Evolutionary conservation across 2,329 filamentous ascomycete genomes (phyloP), one percentile per base, ranked within the genome.

Genomic region (Fusarium acutatum): DNA sequence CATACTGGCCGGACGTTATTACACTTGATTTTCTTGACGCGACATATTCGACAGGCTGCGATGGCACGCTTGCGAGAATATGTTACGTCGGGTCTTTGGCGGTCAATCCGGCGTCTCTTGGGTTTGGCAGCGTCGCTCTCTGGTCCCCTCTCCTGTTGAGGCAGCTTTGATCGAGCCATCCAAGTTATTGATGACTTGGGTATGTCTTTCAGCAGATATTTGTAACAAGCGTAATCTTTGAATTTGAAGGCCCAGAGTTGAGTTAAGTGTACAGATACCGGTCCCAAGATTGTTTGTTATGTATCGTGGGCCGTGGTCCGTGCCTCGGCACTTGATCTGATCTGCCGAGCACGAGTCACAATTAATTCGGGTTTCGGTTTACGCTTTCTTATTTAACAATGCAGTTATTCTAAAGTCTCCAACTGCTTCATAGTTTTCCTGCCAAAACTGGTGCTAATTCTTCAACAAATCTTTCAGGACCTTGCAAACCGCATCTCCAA

Each of bases 401-500:
- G 43, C 12, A 10, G 24, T 20, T 14, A 12, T 14, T 46, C 8
- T 46, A 1, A 28, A 15, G 18, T 28, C 24, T 46, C 8, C 24
- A 28, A 3, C 12, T 24, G 10, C 17, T 26, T 43, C 15, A 11
- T 28, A 3, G 15, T 14, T 9, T 0, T 14, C 5, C 4, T 12
- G 12, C 15, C 5, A 22, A 3, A 1, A 2, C 4, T 3, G 13
- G 3, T 22, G 6, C 4, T 46, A 28, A 15, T 43, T 17, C 44
- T 52, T 26, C 18, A 60, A 34, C 7, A 60, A 10, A 10, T 22
- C 11, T 4, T 22, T 4, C 5, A 67, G n/a, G 3, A 66, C 52
- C 10, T 60, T 28, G 5, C 78, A 78, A 20, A 81, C 72, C 1
- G 91, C 91, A 82, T 93, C 91, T 44, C 92, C 93, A 12, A 94